phyloP scores from a whole-genome alignment of 2,329 filamentous ascomycete genomes.

The Fusarium euwallaceae region DNA sequence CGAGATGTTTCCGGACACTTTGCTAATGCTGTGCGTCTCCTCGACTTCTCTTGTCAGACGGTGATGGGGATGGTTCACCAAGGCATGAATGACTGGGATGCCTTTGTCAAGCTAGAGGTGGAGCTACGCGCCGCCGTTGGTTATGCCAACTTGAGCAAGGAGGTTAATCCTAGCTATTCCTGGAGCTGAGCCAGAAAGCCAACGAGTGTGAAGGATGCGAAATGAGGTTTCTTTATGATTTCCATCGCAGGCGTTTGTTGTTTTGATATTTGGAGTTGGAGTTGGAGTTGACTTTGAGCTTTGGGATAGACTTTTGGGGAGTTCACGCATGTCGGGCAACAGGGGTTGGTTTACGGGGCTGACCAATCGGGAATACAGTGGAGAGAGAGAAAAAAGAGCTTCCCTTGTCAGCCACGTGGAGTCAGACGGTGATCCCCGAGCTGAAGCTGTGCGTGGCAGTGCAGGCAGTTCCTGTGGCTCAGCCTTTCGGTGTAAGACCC shows the following conservation, averaged over 20 bases:
- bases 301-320: conserved; percentile 4
- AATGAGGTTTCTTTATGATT: neutral
- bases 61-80: neutral
- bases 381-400: conserved; percentile 7
- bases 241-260: neutral
- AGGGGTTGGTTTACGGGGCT: conserved; percentile 17
- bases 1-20: neutral
- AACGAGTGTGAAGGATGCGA: neutral
- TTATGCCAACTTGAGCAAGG: neutral
- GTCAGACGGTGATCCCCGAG: conserved; percentile 24
- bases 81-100: neutral
- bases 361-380: conserved; percentile 43
- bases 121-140: neutral
- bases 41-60: neutral
- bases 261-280: neutral
- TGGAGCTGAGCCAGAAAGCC: neutral
- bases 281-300: neutral
- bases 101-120: neutral
- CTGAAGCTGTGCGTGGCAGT: conserved; percentile 20
- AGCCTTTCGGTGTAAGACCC: neutral
- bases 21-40: neutral
- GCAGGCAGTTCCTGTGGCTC: conserved; percentile 22
- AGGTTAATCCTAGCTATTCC: neutral
- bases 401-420: conserved; percentile 34
- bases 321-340: conserved; percentile 3